Evolutionary conservation across 2,329 filamentous ascomycete species (phyloP).

Genomic region (Trichoderma cornu-damae): DNA sequence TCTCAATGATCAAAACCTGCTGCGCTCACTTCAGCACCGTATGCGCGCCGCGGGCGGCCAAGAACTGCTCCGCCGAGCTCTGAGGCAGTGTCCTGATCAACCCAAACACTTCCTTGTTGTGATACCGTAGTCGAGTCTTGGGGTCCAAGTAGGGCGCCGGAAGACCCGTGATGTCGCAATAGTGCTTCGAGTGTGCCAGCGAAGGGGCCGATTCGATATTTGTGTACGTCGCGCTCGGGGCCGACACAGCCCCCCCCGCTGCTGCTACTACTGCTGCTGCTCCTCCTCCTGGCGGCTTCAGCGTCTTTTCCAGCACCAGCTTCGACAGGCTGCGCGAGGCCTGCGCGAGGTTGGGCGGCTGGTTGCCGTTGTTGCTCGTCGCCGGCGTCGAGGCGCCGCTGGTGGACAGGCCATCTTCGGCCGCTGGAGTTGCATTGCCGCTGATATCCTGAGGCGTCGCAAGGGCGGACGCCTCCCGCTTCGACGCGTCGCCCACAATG

Average conservation of each 20-base stretch:
- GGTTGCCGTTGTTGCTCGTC: conserved; percentile 35
- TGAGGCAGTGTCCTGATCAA: conserved; percentile 76
- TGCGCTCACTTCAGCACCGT: conserved; percentile 76
- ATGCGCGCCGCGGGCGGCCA: conserved; percentile 87
- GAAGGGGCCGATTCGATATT: conserved; percentile 95
- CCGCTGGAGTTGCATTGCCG: conserved; percentile 63
- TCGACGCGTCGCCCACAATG: conserved; percentile 81
- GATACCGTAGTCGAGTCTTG: conserved; percentile 88
- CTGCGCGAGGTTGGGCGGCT: conserved; percentile 73
- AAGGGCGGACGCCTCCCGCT: conserved; percentile 82
- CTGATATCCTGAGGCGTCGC: conserved; percentile 72
- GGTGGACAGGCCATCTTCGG: conserved; percentile 51
- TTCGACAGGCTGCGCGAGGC: conserved; percentile 81
- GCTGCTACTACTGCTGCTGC: too few relatives aligned
- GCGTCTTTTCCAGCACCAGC: conserved; percentile 80
- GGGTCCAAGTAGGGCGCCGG: conserved; percentile 90
- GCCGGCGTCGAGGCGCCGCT: conserved; percentile 56
- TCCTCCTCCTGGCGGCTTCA: conserved; percentile 34
- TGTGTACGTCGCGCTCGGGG: conserved; percentile 80
- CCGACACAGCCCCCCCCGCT: conserved; percentile 35
- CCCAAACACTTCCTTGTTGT: conserved; percentile 86
- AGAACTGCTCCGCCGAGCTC: conserved; percentile 77
- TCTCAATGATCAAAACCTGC: background rate
- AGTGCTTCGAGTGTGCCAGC: conserved; percentile 76
- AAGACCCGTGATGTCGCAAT: conserved; percentile 93